Percentiles rank a stretch among this genome's conserved stretches.
These are phyloP conservation scores for Whalleya microplaca DNA, from an alignment of 2,329 filamentous ascomycete genomes.

Conservation along the genomic window DNA sequence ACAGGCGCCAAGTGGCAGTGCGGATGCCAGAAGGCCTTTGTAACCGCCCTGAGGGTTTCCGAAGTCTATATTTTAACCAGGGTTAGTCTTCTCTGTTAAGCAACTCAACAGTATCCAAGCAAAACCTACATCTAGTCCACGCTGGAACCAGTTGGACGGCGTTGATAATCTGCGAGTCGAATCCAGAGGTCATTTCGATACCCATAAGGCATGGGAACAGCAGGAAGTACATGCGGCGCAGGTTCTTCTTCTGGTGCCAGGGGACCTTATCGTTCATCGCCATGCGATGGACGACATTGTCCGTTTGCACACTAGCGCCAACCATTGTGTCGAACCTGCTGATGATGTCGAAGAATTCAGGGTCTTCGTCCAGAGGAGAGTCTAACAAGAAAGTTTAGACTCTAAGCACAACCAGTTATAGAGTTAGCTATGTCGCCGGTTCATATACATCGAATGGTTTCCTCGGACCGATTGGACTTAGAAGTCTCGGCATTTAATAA, in stretches of 20 bases:
- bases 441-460: constrained; percentile 25
- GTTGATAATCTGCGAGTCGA: constrained; percentile 51
- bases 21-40: constrained; percentile 53
- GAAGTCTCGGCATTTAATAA: constrained; percentile 34
- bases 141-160: constrained; percentile 43
- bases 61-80: constrained; percentile 29
- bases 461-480: constrained; percentile 29
- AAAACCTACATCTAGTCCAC: constrained; percentile 40
- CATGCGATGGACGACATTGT: constrained; percentile 44
- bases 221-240: constrained; percentile 56
- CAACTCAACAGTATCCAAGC: background rate
- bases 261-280: constrained; percentile 45
- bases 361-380: constrained; percentile 1
- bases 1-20: constrained; percentile 56
- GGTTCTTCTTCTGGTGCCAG: constrained; percentile 61
- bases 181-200: constrained; percentile 64
- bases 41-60: constrained; percentile 37
- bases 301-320: constrained; percentile 28
- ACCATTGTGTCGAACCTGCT: constrained; percentile 30
- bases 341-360: background rate
- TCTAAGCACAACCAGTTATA: background rate
- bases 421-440: constrained; percentile 13
- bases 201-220: constrained; percentile 62
- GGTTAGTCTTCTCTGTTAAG: background rate
- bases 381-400: constrained; percentile 12